Base-by-base conservation (phyloP, 352 stramenopile species). In the Pseudoperonospora humuli region DNA sequence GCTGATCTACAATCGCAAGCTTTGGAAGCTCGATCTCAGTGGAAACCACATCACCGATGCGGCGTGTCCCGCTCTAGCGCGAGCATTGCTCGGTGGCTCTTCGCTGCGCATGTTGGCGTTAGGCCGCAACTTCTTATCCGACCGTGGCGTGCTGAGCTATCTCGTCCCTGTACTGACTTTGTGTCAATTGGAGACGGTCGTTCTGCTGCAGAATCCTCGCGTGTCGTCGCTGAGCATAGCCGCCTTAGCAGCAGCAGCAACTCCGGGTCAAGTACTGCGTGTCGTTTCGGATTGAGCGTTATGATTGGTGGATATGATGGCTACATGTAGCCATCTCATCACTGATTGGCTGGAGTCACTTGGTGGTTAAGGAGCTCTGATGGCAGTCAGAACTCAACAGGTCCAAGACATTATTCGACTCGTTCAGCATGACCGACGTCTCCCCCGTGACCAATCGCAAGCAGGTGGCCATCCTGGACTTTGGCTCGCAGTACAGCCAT, bases 401-500 rank as follows among this genome's bases (percentile, higher is more conserved):
- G 39, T 43, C 43, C 13, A 51, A 40, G 23, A 51, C 45, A 44
- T n/a, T 18, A 27, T 63, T 25, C 26, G 33, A 60, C 45, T 15
- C 39, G 29, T 39, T 59, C 57, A 60, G 25, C 53, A 88, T 88
- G 76, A 54, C 64, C 45, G 73, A 87, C 40, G 38, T 59, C 27
- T 86, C 75, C 27, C 76, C 78, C 36, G 80, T 93, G 66, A 89
- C 77, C 31, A 83, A 95, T 65, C 94, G 94, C 40, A 76, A 91
- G 45, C 90, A 99, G 77, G 89, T 99, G 47, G 93, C 95, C 23
- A 99, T 99, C 70, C 79, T 99, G 34, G 97, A 99, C 80, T 99
- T 99, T 70, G 97, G 97, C 26, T 98, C 91, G 42, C 97, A 99
- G 75, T 99, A 99, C 80, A 98, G 87, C 61, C 96, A 99, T 73